Conservation (phyloP, 495 filamentous ascomycete genomes). For the Trichocladium antarcticum region DNA sequence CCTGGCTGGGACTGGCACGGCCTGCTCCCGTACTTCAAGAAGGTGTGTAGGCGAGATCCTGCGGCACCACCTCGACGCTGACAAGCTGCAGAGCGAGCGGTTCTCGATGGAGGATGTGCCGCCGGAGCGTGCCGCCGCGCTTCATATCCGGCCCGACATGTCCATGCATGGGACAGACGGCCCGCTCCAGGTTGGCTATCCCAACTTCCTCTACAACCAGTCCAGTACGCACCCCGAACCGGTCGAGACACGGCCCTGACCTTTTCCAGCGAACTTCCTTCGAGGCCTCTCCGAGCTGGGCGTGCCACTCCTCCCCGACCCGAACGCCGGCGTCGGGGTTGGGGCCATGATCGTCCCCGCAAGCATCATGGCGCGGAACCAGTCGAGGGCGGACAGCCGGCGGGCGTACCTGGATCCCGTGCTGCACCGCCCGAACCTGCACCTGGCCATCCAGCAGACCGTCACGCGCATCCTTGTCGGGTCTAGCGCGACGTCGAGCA, state of each 20-base stretch:
- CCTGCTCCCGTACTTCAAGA: constrained; percentile 49
- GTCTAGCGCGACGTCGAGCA: not conserved
- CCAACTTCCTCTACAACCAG: constrained; percentile 39
- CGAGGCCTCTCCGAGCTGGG: constrained; percentile 40
- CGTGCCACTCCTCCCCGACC: constrained; percentile 36
- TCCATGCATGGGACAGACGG: constrained; percentile 30
- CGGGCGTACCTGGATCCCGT: constrained; percentile 36
- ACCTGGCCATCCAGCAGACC: constrained; percentile 35
- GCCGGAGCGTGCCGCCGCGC: constrained; percentile 12
- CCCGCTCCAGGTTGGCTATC: constrained; percentile 43
- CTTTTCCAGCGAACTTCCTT: constrained; percentile 39
- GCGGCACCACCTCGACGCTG: not conserved
- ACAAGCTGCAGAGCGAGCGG: constrained; percentile 13
- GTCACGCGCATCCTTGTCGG: constrained; percentile 32
- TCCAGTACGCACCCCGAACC: constrained; percentile 23
- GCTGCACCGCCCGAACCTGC: constrained; percentile 35
- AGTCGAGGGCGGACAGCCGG: constrained; percentile 43
- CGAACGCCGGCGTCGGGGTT: constrained; percentile 36
- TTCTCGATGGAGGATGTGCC: constrained; percentile 13
- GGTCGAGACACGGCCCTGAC: not conserved
- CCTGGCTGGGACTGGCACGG: constrained; percentile 52
- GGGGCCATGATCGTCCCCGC: constrained; percentile 39
- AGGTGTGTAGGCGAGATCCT: constrained; percentile 20
- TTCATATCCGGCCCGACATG: constrained; percentile 31
- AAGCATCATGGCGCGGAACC: constrained; percentile 34